Evolutionary conservation across 2,329 filamentous ascomycete species (phyloP).

Genomic region (Exophiala aquamarina): DNA sequence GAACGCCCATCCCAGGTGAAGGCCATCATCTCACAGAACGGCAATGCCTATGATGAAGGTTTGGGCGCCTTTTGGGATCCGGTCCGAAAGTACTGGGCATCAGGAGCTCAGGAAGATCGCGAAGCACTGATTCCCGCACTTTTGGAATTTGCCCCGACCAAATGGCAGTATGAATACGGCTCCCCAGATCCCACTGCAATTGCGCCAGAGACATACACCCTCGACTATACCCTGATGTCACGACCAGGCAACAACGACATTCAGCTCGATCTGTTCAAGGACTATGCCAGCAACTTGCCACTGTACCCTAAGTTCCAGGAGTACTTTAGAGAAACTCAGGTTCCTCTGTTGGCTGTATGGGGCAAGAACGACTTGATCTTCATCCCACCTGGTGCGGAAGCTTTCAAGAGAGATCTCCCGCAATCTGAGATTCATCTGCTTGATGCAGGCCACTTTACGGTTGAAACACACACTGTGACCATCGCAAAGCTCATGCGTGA

Average conservation of each 20-base stretch:
- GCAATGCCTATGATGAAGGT: slow-evolving; percentile 61
- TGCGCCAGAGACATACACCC: slow-evolving; percentile 36
- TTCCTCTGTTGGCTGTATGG: slow-evolving; percentile 58
- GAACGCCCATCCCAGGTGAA: slow-evolving; percentile 46
- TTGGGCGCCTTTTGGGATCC: slow-evolving; percentile 54
- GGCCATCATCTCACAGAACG: slow-evolving; percentile 60
- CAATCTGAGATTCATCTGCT: slow-evolving; percentile 50
- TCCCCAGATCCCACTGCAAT: slow-evolving; percentile 10
- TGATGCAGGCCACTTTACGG: slow-evolving; percentile 58
- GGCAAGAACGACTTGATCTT: slow-evolving; percentile 55
- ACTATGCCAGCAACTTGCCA: slow-evolving; percentile 55
- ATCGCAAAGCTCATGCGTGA: slow-evolving; percentile 36
- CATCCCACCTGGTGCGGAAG: slow-evolving; percentile 50
- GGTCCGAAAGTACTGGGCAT: slow-evolving; percentile 47
- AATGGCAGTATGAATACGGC: slow-evolving; percentile 31
- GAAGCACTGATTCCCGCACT: slow-evolving; percentile 34
- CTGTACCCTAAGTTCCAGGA: slow-evolving; percentile 56
- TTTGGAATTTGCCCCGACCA: slow-evolving; percentile 40
- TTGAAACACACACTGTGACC: slow-evolving; percentile 38
- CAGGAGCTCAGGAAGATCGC: slow-evolving; percentile 34
- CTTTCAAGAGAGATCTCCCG: slow-evolving; percentile 50
- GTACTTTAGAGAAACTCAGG: slow-evolving; percentile 51
- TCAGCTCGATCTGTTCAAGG: slow-evolving; percentile 57
- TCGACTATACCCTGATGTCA: slow-evolving; percentile 54
- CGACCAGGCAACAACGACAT: slow-evolving; percentile 50